Evolutionary conservation across 345 rosid species (phyloP), one percentile per base, ranked within the genome.

Genomic region (Raphanus raphanistrum): DNA sequence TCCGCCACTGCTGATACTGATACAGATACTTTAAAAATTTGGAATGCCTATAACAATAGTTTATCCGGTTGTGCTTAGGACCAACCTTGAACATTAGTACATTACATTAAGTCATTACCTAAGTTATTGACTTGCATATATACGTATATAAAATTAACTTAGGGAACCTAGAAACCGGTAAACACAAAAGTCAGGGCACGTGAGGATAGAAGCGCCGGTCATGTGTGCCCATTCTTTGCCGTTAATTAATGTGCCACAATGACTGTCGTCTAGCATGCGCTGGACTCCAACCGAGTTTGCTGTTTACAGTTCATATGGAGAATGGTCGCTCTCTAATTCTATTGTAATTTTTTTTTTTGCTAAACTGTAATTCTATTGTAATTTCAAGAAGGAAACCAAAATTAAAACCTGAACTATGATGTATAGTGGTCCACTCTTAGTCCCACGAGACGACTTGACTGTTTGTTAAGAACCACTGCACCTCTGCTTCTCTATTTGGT

Each of bases 151-250:
- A 21, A 45, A 6, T 1, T 25, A 57, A 8, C 21, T 25, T 57
- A 25, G 55, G 16, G 62, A 31, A 58, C 32, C 26, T 10, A 26
- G n/a, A 58, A 50, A n/a, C 25, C 36, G 8, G 38, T 48, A 27
- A 68, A 70, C 48, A 70, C 41, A 54, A 11, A 21, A 25, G 55
- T 13, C 3, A 35, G 15, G 54, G 65, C 76, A 72, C 76, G 76
- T 72, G 68, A 72, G 68, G 28, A 59, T 59, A 72, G 68, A 43
- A 12, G 58, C 41, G 15, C 28, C 17, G 67, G 60, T 72, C 68
- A 72, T 58, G 76, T 72, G 76, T 61, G 60, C 45, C 76, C 76
- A 61, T 72, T 10, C 76, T 68, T 38, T 72, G 67, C 41, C 67
- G 58, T 72, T 10, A 72, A 8, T 26, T 36, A 71, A 71, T 72